phyloP scores from a whole-genome alignment of 2,329 filamentous ascomycete genomes.

The Lasiodiplodia theobromae region DNA sequence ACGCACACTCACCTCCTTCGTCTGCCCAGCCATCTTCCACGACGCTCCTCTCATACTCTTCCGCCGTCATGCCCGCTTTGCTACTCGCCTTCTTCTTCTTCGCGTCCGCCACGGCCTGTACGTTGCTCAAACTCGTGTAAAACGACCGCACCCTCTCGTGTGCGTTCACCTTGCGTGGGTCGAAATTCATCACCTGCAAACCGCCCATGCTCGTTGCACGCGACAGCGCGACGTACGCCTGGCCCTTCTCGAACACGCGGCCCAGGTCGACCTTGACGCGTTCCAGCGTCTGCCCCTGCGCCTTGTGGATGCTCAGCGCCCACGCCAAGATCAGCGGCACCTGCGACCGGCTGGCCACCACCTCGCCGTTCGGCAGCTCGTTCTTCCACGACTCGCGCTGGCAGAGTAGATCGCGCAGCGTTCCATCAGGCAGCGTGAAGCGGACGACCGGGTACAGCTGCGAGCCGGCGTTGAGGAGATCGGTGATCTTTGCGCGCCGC shows the following conservation, averaged over 20 bases:
- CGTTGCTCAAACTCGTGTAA: slow-evolving; percentile 81
- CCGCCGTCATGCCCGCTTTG: slow-evolving; percentile 34
- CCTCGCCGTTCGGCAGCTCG: slow-evolving; percentile 91
- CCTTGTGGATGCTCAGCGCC: slow-evolving; percentile 98
- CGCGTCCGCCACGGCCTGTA: slow-evolving; percentile 56
- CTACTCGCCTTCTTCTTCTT: slow-evolving; percentile 26
- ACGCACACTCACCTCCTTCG: slow-evolving; percentile 29
- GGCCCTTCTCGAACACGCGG: slow-evolving; percentile 93
- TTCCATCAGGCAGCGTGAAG: slow-evolving; percentile 82
- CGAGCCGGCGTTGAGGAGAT: slow-evolving; percentile 55
- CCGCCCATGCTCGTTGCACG: slow-evolving; percentile 88
- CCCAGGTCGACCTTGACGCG: slow-evolving; percentile 93
- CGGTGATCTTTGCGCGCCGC: slow-evolving; percentile 52
- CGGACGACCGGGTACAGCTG: slow-evolving; percentile 82
- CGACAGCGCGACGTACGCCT: slow-evolving; percentile 95
- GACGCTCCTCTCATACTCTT: slow-evolving; percentile 42
- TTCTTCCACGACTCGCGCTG: slow-evolving; percentile 94
- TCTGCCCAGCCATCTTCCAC: slow-evolving; percentile 33
- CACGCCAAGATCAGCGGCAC: slow-evolving; percentile 90
- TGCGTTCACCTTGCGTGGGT: slow-evolving; percentile 91
- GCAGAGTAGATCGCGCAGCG: slow-evolving; percentile 77
- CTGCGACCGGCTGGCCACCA: slow-evolving; percentile 82
- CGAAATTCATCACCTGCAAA: slow-evolving; percentile 86
- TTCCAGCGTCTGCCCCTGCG: slow-evolving; percentile 92
- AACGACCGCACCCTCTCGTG: slow-evolving; percentile 86